These are phyloP conservation scores for Candida tunisiensis DNA, from an alignment of 1,139 yeast genomes.

Conservation along the genomic window DNA sequence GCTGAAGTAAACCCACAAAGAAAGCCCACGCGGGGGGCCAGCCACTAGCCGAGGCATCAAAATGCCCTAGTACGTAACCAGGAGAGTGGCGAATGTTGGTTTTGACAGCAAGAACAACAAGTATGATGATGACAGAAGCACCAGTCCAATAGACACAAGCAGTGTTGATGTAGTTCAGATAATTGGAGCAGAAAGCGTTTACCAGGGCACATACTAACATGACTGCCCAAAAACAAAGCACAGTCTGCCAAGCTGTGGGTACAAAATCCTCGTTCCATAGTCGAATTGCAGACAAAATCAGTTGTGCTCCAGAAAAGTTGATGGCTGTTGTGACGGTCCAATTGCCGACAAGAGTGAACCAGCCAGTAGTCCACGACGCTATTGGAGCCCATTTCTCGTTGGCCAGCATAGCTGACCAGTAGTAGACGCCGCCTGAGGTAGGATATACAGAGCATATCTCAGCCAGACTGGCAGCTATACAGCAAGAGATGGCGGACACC, in stretches of 20 bases:
- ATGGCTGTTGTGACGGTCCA: constrained; percentile 25
- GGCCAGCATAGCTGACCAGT: constrained; percentile 12
- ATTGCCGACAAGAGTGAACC: constrained; percentile 28
- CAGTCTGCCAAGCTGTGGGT: constrained; percentile 26
- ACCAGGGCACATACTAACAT: constrained; percentile 24
- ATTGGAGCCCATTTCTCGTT: constrained; percentile 8
- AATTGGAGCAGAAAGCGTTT: too few relatives aligned
- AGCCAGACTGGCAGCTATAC: constrained; percentile 44
- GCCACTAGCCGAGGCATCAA: constrained; percentile 15
- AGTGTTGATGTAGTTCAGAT: constrained; percentile 24
- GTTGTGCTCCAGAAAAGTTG: constrained; percentile 21
- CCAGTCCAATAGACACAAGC: constrained; percentile 27
- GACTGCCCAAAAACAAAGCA: too few relatives aligned
- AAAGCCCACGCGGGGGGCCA: constrained; percentile 14
- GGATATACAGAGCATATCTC: constrained; percentile 56
- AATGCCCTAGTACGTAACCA: constrained; percentile 16
- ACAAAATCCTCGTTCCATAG: constrained; percentile 25
- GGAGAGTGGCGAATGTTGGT: constrained; percentile 15
- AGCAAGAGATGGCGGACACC: constrained; percentile 22
- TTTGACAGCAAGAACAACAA: too few relatives aligned
- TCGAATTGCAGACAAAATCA: constrained; percentile 27
- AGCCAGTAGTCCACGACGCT: constrained; percentile 27
- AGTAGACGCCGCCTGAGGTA: constrained; percentile 56
- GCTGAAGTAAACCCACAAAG: constrained; percentile 9
- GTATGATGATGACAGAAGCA: constrained; percentile 22